Percentiles rank a stretch among this genome's conserved stretches.
phyloP scores from a whole-genome alignment of 208 protist genomes.

The Endotrypanum monterogeii region DNA sequence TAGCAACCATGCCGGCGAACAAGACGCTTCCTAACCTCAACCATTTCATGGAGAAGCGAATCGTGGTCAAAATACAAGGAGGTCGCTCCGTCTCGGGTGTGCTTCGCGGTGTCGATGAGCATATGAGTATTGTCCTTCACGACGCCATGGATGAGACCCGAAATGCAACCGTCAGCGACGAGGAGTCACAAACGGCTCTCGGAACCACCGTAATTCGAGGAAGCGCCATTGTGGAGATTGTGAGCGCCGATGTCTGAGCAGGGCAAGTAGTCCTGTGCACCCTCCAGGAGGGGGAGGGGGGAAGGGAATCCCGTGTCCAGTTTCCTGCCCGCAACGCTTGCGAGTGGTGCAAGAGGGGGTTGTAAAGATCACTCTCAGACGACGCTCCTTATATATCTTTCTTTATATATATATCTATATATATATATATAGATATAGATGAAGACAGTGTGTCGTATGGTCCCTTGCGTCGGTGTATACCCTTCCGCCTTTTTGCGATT shows the following conservation, averaged over 20 bases:
- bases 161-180: conserved; percentile 14
- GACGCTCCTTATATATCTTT: not conserved
- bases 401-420: no score
- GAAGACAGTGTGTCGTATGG: no score
- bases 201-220: conserved; percentile 91
- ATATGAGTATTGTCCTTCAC: conserved; percentile 97
- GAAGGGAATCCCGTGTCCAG: no score
- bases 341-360: not conserved
- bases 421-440: no score
- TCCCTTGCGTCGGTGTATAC: no score
- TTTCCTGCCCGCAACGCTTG: not conserved
- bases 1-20: conserved; percentile 24
- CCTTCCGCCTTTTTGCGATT: no score
- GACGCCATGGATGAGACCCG: conserved; percentile 94
- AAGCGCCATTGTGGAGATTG: conserved; percentile 91
- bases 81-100: conserved; percentile 94
- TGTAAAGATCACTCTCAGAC: not conserved
- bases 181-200: conserved; percentile 78
- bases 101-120: conserved; percentile 96
- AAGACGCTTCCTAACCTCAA: conserved; percentile 88
- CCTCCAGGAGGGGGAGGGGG: not conserved
- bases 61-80: conserved; percentile 94
- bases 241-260: conserved; percentile 68
- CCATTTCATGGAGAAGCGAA: conserved; percentile 95
- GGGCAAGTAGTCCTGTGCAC: not conserved